Evolutionary conservation across 2,329 filamentous ascomycete species (phyloP), one percentile per base, ranked within the genome.

Genomic region (Exophiala alcalophila): DNA sequence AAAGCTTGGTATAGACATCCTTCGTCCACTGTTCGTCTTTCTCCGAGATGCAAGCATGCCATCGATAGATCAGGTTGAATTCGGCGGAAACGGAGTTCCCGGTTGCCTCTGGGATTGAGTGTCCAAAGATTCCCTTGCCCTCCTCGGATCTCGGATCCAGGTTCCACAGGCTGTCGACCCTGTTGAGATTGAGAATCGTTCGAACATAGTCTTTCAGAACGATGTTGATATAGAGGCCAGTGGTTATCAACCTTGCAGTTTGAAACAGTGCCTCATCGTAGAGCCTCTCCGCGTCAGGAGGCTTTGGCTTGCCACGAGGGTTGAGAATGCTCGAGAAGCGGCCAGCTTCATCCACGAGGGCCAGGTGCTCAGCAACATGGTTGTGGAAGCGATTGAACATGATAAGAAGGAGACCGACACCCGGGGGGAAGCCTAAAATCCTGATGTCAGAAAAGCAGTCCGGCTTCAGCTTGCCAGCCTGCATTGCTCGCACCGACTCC

Each of bases 351-450:
- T 86, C 85, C 61, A 86, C 85, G 19, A 68, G 64, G 4, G 77
- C 73, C 35, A 86, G 60, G 24, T 81, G 73, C 31, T 78, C 73
- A 2, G 73, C 81, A 3, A 80, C 75, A 41, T 83, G 78, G 59
- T 86, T 86, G 64, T 87, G 83, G 61, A 83, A 86, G 4, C 76
- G 72, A 50, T 70, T 79, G 69, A 84, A 86, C 65, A 84, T 76
- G 52, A 86, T 78, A 25, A 87, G 61, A 52, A 86, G 65, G 8
- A 77, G 75, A 29, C 78, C 78, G n/a, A 84, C 80, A 18, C 83
- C 83, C 0, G 81, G 77, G 3, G 83, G 83, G 43, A 85, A 82
- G 3, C 77, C 75, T 4, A 85, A 64, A 1, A 85, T 64, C 8
- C 83, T 73, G 42, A 76, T 74, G 55, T 84, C 80, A 1, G 78